Base-by-base conservation (phyloP, 1,284 basidiomycete species). In the Afroboletus lepidellus region DNA sequence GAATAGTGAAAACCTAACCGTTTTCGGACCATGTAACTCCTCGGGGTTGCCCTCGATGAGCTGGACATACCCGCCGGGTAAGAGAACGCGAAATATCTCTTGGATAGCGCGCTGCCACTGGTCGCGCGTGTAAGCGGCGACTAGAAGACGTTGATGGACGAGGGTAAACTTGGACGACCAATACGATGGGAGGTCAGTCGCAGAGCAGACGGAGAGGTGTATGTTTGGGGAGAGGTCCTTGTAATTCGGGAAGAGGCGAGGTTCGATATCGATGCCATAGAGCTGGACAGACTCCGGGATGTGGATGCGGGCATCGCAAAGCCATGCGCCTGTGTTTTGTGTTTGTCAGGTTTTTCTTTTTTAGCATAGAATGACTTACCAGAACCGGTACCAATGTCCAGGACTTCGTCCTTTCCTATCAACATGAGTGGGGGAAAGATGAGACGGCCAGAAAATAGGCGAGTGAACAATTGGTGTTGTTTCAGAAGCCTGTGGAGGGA, bases 81-180 rank as follows among this genome's bases (percentile, higher is more conserved):
- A 9, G 24, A 41, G 39, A 8, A 41, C 39, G 15, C 24, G 39
- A 24, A n/a, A 41, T 4, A 41, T 41, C 39, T 41, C 24, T 1
- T 9, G 9, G 24, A 69, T 23, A n/a, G 11, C 38, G 54, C 1
- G 25, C 30, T 20, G 46, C 69, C 67, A 67, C 46, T 65, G 53
- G 2, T 38, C 8, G 18, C 45, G 49, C 6, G 56, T 59, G 16
- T 67, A 49, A 4, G 60, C 64, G 25, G 55, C 54, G 16, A 66
- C n/a, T 21, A 72, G 57, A 15, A 71, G 56, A 6, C 63, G 63
- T 20, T 69, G 67, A 47, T 66, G 61, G 21, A 68, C 56, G 32
- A 71, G 55, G 29, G 41, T 49, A 53, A 70, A 69, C 37, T 58
- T 57, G 45, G 54, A 53, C 5, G 54, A 50, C 69, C 63, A 67